Conservation (phyloP, 371 early-diverging fungal species). For the Mortierella sp. region DNA sequence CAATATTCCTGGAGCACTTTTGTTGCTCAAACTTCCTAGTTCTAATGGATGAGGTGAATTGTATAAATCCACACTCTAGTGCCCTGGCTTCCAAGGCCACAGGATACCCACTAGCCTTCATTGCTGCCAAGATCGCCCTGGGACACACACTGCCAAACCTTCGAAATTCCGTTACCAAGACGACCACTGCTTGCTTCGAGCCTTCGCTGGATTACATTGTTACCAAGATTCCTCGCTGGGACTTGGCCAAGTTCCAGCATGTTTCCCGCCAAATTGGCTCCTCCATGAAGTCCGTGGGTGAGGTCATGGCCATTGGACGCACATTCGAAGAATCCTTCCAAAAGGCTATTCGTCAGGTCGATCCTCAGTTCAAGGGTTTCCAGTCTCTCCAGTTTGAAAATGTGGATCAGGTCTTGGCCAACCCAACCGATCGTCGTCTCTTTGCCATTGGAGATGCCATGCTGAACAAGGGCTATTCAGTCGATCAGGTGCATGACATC, state of each 20-base stretch:
- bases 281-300: constrained; percentile 95
- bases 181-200: constrained; percentile 95
- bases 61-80: constrained; percentile 29
- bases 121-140: constrained; percentile 94
- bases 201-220: constrained; percentile 95
- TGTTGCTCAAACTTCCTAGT: no score
- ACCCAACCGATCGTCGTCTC: constrained; percentile 90
- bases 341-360: constrained; percentile 87
- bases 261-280: constrained; percentile 85
- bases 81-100: constrained; percentile 96
- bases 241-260: constrained; percentile 90
- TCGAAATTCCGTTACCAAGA: constrained; percentile 89
- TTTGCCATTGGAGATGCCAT: constrained; percentile 92
- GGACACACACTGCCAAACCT: constrained; percentile 86
- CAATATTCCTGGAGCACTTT: no score
- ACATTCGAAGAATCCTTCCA: constrained; percentile 95
- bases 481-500: constrained; percentile 84
- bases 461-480: constrained; percentile 82
- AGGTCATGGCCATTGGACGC: constrained; percentile 97
- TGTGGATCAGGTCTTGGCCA: constrained; percentile 77
- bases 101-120: constrained; percentile 95
- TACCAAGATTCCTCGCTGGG: constrained; percentile 97
- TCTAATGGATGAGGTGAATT: no score
- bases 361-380: constrained; percentile 77
- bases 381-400: constrained; percentile 64